A percentile compares a stretch with the other conserved stretches of the same genome.
phyloP scores from a whole-genome alignment of 495 filamentous ascomycete genomes.

The Penicillium tannophilum region DNA sequence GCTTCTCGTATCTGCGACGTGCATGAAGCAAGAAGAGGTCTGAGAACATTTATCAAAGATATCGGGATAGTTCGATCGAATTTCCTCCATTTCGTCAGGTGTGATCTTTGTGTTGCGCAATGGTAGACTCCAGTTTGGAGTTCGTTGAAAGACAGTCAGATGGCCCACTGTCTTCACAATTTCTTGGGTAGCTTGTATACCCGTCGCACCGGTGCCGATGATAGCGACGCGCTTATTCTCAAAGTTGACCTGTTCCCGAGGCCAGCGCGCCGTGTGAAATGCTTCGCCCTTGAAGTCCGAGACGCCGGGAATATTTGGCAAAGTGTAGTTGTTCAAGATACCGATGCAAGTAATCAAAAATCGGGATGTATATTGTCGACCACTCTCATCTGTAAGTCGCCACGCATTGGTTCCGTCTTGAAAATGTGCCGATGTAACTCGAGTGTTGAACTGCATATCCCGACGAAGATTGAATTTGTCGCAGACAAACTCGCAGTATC shows the following conservation, averaged over 20 bases:
- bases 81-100: constrained; percentile 44
- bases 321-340: constrained; percentile 26
- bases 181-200: constrained; percentile 56
- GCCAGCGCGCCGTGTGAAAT: constrained; percentile 48
- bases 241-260: constrained; percentile 37
- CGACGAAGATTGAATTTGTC: constrained; percentile 28
- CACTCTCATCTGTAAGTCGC: constrained; percentile 22
- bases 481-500: constrained; percentile 27
- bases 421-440: constrained; percentile 24
- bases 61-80: constrained; percentile 42
- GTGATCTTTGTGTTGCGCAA: constrained; percentile 49
- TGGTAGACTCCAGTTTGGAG: constrained; percentile 53
- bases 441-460: constrained; percentile 34
- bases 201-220: constrained; percentile 64
- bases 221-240: constrained; percentile 53
- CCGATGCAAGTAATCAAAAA: constrained; percentile 33
- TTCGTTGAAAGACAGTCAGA: constrained; percentile 55
- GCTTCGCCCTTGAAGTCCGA: constrained; percentile 52
- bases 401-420: constrained; percentile 21
- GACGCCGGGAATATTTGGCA: constrained; percentile 51
- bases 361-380: constrained; percentile 16
- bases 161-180: constrained; percentile 36
- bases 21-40: constrained; percentile 23
- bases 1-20: constrained; percentile 37
- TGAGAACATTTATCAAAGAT: constrained; percentile 38